Evolutionary conservation across 345 rosid genomes (phyloP).

Genomic region (Cardamine resedifolia): DNA sequence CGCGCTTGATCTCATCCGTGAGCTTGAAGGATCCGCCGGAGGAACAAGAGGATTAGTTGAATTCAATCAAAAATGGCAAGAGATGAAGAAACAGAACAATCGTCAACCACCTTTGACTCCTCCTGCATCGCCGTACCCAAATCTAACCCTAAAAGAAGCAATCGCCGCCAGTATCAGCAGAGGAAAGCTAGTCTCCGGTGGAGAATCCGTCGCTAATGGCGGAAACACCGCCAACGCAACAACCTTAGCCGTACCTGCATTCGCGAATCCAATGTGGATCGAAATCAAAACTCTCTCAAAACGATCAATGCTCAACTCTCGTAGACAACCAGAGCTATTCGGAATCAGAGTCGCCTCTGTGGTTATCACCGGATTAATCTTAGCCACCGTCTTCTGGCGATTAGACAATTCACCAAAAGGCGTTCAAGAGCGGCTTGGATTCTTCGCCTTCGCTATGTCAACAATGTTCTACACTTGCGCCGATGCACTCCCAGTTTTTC

Average conservation of each 20-base stretch:
- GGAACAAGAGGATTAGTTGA: conserved; percentile 79
- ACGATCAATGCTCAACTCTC: conserved; percentile 62
- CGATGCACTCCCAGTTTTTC: conserved; percentile 88
- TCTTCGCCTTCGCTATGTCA: conserved; percentile 96
- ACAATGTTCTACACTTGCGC: conserved; percentile 98
- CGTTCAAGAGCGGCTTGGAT: conserved; percentile 79
- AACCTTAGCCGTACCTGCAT: conserved; percentile 67
- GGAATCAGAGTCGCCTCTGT: conserved; percentile 78
- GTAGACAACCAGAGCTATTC: conserved; percentile 78
- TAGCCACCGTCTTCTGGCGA: conserved; percentile 89
- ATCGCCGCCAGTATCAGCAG: conserved; percentile 82
- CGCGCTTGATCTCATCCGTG: conserved; percentile 76
- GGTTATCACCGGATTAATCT: conserved; percentile 78
- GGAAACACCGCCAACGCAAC: conserved; percentile 17
- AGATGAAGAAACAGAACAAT: conserved; percentile 47
- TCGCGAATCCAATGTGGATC: conserved; percentile 80
- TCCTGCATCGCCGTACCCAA: conserved; percentile 38
- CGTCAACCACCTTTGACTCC: conserved; percentile 41
- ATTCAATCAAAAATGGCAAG: conserved; percentile 79
- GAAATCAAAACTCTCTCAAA: conserved; percentile 75
- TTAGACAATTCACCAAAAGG: conserved; percentile 91
- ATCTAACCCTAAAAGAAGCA: conserved; percentile 82
- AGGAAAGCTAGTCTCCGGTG: conserved; percentile 83
- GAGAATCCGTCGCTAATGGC: conserved; percentile 37
- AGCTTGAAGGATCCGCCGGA: conserved; percentile 83